These are phyloP conservation scores for Cyclanthera cordifolia DNA, from an alignment of 306 rosid genomes.

Conservation along the genomic window DNA sequence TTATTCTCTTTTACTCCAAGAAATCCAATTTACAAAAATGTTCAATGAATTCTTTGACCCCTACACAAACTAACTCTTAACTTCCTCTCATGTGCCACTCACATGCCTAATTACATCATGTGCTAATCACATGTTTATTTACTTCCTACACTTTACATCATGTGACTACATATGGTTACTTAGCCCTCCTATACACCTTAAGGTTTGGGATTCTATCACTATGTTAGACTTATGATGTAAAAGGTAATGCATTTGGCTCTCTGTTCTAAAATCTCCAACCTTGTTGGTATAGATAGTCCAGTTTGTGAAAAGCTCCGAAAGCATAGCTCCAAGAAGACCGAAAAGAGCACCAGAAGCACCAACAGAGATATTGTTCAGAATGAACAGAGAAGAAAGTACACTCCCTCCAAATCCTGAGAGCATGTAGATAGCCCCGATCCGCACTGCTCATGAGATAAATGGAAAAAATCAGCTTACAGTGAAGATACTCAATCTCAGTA, in stretches of 20 bases:
- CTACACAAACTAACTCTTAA: too few species aligned
- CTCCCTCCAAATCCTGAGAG: slow-evolving; percentile 72
- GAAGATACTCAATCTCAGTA: not conserved
- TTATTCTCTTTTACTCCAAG: too few species aligned
- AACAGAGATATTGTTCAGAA: slow-evolving; percentile 59
- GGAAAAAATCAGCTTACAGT: slow-evolving; percentile 11
- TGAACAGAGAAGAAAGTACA: slow-evolving; percentile 48
- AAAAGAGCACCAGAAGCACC: slow-evolving; percentile 92
- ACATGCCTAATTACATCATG: too few species aligned
- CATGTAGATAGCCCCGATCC: slow-evolving; percentile 56
- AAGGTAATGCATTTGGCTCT: not conserved
- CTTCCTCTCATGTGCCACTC: too few species aligned
- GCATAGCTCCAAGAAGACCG: slow-evolving; percentile 97
- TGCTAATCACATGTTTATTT: too few species aligned
- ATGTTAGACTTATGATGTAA: not conserved
- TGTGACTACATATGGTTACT: too few species aligned
- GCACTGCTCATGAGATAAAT: slow-evolving; percentile 37
- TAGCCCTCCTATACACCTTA: too few species aligned
- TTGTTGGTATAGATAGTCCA: slow-evolving; percentile 78
- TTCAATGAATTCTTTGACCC: too few species aligned
- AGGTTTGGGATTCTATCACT: too few species aligned
- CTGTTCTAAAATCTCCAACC: slow-evolving; percentile 26
- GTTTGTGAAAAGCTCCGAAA: slow-evolving; percentile 80
- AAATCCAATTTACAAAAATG: too few species aligned
- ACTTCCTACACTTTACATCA: too few species aligned